Percentiles rank a stretch among this genome's conserved stretches.
Conservation (phyloP, 139 green algal species). For the Diplosphaera chodatii region DNA sequence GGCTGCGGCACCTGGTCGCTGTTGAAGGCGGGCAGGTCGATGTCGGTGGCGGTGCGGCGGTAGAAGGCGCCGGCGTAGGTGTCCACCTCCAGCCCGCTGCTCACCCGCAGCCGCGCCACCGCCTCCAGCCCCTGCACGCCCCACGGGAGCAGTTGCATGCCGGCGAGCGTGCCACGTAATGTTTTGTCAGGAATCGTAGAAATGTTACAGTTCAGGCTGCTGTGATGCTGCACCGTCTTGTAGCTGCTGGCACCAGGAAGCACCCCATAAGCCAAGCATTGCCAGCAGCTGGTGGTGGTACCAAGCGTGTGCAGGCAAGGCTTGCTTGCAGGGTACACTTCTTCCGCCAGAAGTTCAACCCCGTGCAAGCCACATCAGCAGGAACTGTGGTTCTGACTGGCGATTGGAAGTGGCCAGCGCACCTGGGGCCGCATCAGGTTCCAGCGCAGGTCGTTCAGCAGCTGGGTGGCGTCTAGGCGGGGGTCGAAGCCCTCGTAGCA, state of each 20-base stretch:
- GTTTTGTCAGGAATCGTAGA: no score
- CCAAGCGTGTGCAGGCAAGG: no score
- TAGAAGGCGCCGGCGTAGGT: slow-evolving; percentile 54
- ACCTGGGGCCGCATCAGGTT: slow-evolving; percentile 60
- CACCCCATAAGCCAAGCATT: no score
- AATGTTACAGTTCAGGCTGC: no score
- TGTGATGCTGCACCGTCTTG: no score
- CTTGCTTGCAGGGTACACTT: no score
- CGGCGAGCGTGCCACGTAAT: no score
- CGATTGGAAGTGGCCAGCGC: background rate
- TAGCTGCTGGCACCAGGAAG: no score
- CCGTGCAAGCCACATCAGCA: no score
- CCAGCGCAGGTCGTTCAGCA: slow-evolving; percentile 84
- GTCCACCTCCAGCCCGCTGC: slow-evolving; percentile 65
- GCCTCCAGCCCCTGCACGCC: slow-evolving; percentile 69
- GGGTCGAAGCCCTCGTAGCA: slow-evolving; percentile 66
- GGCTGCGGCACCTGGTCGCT: slow-evolving; percentile 55
- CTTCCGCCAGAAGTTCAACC: no score
- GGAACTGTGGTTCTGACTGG: no score
- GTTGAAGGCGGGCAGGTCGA: slow-evolving; percentile 78
- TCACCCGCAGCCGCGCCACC: slow-evolving; percentile 72
- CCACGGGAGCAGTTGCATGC: background rate
- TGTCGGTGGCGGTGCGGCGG: slow-evolving; percentile 48
- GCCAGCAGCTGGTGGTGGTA: no score
- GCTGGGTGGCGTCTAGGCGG: slow-evolving; percentile 57